Evolutionary conservation across 306 rosid genomes (phyloP).

Genomic region (Ziziphus jujuba): DNA sequence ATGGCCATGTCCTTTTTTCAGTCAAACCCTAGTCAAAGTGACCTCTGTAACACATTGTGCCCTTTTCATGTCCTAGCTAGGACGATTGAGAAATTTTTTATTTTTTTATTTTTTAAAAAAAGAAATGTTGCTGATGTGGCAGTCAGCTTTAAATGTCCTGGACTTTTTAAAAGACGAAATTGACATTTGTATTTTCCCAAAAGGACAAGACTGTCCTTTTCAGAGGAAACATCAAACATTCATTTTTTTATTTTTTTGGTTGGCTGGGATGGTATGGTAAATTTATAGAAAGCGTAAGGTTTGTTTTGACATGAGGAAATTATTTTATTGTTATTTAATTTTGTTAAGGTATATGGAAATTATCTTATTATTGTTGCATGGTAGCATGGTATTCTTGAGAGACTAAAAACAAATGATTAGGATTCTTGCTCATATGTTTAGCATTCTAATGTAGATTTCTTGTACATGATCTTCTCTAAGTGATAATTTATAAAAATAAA

Average conservation of each 20-base stretch:
- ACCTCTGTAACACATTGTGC: conserved; percentile 12
- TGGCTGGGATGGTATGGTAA: conserved; percentile 19
- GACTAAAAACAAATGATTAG: conserved; percentile 35
- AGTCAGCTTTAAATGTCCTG: conserved; percentile 1
- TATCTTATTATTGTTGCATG: conserved; percentile 10
- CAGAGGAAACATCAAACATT: not conserved
- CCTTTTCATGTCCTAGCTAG: conserved; percentile 25
- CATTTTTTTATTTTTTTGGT: too few species aligned
- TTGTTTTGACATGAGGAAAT: not conserved
- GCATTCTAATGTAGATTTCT: conserved; percentile 39
- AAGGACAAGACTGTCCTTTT: conserved; percentile 29
- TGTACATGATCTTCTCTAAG: conserved; percentile 7
- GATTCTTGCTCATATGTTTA: conserved; percentile 16
- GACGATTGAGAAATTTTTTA: not conserved
- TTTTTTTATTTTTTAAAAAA: too few species aligned
- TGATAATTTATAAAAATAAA: not conserved
- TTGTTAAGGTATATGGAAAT: too few species aligned
- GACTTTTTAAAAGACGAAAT: conserved; percentile 10
- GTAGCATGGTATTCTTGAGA: conserved; percentile 11
- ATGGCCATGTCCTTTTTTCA: conserved; percentile 12
- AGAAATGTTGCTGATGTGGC: not conserved
- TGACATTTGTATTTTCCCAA: not conserved
- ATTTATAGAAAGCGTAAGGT: not conserved
- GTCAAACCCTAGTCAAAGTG: conserved; percentile 33
- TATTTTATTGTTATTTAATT: conserved; percentile 6